Evolutionary conservation across 2,329 filamentous ascomycete species (phyloP).

Genomic region (Elsinoe arachidis): DNA sequence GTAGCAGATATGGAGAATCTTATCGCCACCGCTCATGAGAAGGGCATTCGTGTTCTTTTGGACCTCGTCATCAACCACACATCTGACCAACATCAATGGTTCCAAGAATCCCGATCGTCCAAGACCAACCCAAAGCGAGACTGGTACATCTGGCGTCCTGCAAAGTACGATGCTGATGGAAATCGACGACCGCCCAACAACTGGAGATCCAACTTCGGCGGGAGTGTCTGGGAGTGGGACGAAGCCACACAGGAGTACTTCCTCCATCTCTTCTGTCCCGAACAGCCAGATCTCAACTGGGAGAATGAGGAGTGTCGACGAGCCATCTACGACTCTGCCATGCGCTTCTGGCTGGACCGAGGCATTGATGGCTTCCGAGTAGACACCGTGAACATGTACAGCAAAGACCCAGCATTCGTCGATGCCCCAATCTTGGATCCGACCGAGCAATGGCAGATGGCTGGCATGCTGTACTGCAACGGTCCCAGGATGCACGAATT

Average conservation of each 20-base stretch:
- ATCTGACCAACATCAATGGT: conserved; percentile 54
- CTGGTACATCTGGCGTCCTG: conserved; percentile 50
- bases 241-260: conserved; percentile 66
- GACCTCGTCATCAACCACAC: conserved; percentile 75
- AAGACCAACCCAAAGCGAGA: conserved; percentile 43
- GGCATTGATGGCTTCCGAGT: conserved; percentile 47
- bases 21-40: conserved; percentile 50
- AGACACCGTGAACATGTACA: conserved; percentile 24
- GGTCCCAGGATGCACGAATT: conserved; percentile 40
- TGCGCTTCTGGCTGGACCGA: conserved; percentile 61
- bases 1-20: conserved; percentile 56
- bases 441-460: conserved; percentile 16
- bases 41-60: conserved; percentile 62
- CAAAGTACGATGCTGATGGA: conserved; percentile 40
- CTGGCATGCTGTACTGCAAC: conserved; percentile 19
- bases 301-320: conserved; percentile 60
- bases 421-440: conserved; percentile 21
- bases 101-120: conserved; percentile 45
- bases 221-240: conserved; percentile 60
- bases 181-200: conserved; percentile 64
- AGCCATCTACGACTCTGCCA: conserved; percentile 57
- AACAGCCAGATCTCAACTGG: conserved; percentile 81
- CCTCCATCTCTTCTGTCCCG: conserved; percentile 64
- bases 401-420: conserved; percentile 20
- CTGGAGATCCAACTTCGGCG: conserved; percentile 55